phyloP scores from a whole-genome alignment of 1,284 basidiomycete species.

The Ganoderma resinaceum region DNA sequence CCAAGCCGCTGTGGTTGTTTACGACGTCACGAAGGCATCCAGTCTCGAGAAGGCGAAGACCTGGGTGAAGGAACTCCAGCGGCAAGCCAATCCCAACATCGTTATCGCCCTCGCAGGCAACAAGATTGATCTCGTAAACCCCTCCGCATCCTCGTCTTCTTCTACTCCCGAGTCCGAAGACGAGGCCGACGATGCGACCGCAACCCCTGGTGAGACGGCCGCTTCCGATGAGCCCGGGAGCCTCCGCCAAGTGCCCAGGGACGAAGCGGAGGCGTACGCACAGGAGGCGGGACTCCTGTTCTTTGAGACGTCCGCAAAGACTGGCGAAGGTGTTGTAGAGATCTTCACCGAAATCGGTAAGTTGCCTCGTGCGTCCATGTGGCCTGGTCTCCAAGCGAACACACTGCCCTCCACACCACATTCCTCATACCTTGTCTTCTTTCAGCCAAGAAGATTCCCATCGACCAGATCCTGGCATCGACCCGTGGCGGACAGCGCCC shows the following conservation, averaged over 20 bases:
- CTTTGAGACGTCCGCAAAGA: conserved; percentile 99
- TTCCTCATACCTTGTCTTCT: background rate
- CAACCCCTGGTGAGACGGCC: conserved; percentile 77
- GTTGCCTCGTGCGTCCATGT: conserved; percentile 37
- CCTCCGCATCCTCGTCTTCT: conserved; percentile 57
- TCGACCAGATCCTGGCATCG: conserved; percentile 90
- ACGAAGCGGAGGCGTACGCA: conserved; percentile 97
- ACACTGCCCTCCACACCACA: conserved; percentile 20
- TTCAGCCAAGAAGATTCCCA: conserved; percentile 94
- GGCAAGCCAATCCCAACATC: conserved; percentile 99
- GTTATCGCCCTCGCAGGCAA: conserved; percentile 97
- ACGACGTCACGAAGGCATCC: conserved; percentile 93
- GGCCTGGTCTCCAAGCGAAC: conserved; percentile 1
- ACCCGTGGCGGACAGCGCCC: conserved; percentile 69
- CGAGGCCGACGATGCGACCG: conserved; percentile 86
- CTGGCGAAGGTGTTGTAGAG: conserved; percentile 95
- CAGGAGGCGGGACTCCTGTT: conserved; percentile 93
- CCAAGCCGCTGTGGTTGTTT: conserved; percentile 97
- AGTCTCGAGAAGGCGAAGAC: conserved; percentile 99
- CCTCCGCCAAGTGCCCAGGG: conserved; percentile 86
- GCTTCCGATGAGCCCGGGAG: conserved; percentile 66
- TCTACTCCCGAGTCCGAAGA: conserved; percentile 74
- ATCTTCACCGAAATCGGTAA: conserved; percentile 98
- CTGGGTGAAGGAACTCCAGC: conserved; percentile 99
- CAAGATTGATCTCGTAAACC: conserved; percentile 92